These are phyloP conservation scores for Talaromyces rugulosus DNA, from an alignment of 2,329 filamentous ascomycete genomes.

Conservation along the genomic window DNA sequence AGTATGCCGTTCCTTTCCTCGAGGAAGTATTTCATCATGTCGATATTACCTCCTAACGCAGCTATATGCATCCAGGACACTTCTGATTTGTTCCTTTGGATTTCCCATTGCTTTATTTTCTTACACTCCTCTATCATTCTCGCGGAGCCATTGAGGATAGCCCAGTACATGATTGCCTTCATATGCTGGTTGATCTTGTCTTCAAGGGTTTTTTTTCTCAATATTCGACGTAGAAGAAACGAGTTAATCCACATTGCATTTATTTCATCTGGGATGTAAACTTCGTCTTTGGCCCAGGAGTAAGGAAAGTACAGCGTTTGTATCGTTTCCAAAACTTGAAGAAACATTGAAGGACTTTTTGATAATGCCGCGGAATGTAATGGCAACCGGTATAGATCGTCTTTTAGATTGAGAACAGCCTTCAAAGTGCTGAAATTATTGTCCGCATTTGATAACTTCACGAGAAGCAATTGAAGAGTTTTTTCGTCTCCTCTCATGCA, in stretches of 20 bases:
- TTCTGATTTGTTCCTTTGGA: too few relatives aligned
- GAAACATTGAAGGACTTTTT: too few relatives aligned
- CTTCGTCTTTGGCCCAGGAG: neutral
- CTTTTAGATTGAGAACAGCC: neutral
- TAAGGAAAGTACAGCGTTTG: neutral
- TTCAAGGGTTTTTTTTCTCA: too few relatives aligned
- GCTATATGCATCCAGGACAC: slow-evolving; percentile 9
- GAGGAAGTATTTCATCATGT: neutral
- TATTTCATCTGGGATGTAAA: neutral
- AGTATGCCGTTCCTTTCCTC: neutral
- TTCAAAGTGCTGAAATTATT: neutral
- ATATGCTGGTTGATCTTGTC: neutral
- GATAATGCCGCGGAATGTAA: neutral
- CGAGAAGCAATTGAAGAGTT: neutral
- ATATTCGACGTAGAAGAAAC: too few relatives aligned
- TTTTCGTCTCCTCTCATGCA: too few relatives aligned
- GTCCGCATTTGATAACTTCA: neutral
- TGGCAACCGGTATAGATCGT: too few relatives aligned
- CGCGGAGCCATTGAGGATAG: neutral
- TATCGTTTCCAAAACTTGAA: neutral
- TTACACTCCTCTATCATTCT: neutral
- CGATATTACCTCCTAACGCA: slow-evolving; percentile 1
- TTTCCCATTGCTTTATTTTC: neutral
- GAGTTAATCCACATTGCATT: too few relatives aligned
- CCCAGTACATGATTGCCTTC: neutral